Conservation (phyloP, 768 basidiomycete genomes). For the Trametes sanguinea region DNA sequence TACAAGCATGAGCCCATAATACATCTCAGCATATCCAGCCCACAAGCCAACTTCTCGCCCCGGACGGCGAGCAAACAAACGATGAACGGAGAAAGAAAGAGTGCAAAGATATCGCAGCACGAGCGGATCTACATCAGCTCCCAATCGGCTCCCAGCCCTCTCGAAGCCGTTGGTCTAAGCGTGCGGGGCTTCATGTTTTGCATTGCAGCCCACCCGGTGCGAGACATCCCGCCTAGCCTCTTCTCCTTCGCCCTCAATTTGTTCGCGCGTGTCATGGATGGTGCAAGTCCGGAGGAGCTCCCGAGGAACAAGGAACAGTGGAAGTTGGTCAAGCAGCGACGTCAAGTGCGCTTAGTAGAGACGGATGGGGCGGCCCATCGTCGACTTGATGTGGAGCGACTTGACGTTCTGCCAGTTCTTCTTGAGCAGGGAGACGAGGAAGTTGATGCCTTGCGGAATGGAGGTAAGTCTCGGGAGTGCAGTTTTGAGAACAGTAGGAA, state of each 20-base stretch:
- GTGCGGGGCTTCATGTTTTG: constrained; percentile 97
- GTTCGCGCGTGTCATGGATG: not conserved
- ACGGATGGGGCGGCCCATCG: constrained; percentile 98
- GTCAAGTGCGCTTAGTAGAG: constrained; percentile 63
- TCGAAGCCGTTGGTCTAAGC: constrained; percentile 91
- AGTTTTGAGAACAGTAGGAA: too few species aligned
- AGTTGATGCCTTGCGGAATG: constrained; percentile 82
- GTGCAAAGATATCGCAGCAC: constrained; percentile 21
- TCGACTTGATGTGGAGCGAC: constrained; percentile 97
- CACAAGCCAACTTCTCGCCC: constrained; percentile 1
- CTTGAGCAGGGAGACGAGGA: constrained; percentile 98
- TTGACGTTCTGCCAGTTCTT: constrained; percentile 99
- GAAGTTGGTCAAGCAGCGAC: constrained; percentile 2
- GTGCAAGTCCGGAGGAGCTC: constrained; percentile 6
- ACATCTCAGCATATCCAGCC: constrained; percentile 13
- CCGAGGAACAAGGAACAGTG: not conserved
- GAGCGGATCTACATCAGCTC: constrained; percentile 66
- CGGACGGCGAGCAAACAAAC: constrained; percentile 10
- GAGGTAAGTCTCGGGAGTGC: constrained; percentile 9
- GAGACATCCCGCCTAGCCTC: constrained; percentile 1
- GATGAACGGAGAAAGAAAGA: constrained; percentile 8
- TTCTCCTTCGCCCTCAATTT: not conserved
- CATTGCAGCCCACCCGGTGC: constrained; percentile 52
- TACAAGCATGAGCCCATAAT: constrained; percentile 18
- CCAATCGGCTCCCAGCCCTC: constrained; percentile 77